phyloP scores from a whole-genome alignment of 495 filamentous ascomycete genomes.

The Aspergillus asperescens region DNA sequence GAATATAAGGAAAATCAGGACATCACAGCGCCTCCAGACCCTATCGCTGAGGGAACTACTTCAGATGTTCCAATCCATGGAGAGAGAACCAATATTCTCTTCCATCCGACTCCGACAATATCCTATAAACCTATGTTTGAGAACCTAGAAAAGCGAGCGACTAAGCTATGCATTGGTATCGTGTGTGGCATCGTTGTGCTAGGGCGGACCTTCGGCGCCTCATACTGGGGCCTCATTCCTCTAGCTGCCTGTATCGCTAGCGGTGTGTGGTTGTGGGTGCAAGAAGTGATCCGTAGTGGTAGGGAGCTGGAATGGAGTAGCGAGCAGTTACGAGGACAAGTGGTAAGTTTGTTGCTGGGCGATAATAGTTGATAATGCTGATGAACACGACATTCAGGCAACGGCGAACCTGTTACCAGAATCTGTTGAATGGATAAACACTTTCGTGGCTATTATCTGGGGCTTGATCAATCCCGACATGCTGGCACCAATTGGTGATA shows the following conservation, averaged over 20 bases:
- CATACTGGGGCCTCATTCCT: conserved; percentile 68
- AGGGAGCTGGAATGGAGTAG: conserved; percentile 82
- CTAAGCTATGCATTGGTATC: conserved; percentile 60
- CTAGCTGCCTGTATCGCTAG: conserved; percentile 62
- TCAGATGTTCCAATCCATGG: conserved; percentile 93
- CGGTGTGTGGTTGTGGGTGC: conserved; percentile 82
- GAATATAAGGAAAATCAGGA: conserved; percentile 85
- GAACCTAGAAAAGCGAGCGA: conserved; percentile 65
- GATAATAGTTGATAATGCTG: conserved; percentile 13
- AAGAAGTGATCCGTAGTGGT: conserved; percentile 74
- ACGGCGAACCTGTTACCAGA: conserved; percentile 85
- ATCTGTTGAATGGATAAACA: conserved; percentile 94
- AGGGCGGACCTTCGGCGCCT: conserved; percentile 73
- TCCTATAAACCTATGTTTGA: conserved; percentile 82
- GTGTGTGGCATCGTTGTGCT: conserved; percentile 67
- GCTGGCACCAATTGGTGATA: conserved; percentile 68
- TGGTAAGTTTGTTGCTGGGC: conserved; percentile 41
- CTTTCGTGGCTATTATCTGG: conserved; percentile 74
- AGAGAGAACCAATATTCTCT: conserved; percentile 93
- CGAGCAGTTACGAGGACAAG: conserved; percentile 78
- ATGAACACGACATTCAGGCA: conserved; percentile 35
- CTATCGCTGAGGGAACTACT: conserved; percentile 69
- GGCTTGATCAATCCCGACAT: conserved; percentile 89
- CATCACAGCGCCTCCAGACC: conserved; percentile 85
- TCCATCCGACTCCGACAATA: conserved; percentile 86